These are phyloP conservation scores for Auriscalpium vulgare DNA, from an alignment of 768 basidiomycete species.

Conservation along the genomic window DNA sequence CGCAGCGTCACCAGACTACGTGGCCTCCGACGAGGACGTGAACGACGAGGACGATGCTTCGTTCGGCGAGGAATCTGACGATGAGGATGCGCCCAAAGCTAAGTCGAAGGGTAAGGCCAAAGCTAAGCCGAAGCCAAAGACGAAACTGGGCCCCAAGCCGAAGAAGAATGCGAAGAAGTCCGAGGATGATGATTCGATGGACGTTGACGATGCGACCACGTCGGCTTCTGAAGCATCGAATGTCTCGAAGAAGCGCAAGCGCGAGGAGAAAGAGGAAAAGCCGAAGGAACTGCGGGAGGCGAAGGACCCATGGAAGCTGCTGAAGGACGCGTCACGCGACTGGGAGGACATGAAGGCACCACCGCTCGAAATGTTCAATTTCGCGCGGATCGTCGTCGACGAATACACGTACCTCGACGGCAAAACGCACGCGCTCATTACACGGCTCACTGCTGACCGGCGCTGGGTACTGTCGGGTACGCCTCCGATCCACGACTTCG, in stretches of 20 bases:
- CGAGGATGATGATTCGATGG: conserved; percentile 41
- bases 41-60: conserved; percentile 21
- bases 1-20: conserved; percentile 16
- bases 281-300: conserved; percentile 35
- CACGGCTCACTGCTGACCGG: conserved; percentile 64
- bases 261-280: conserved; percentile 19
- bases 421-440: conserved; percentile 70
- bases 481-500: conserved; percentile 88
- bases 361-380: conserved; percentile 89
- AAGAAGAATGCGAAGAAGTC: conserved; percentile 20
- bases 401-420: conserved; percentile 92
- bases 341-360: conserved; percentile 78
- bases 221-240: conserved; percentile 28
- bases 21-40: conserved; percentile 26
- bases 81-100: conserved; percentile 27
- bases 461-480: conserved; percentile 98
- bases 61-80: conserved; percentile 18
- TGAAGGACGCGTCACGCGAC: conserved; percentile 52
- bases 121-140: conserved; percentile 13
- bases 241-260: conserved; percentile 40
- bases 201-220: conserved; percentile 39
- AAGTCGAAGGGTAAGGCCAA: conserved; percentile 21
- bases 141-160: conserved; percentile 16
- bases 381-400: conserved; percentile 81
- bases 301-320: conserved; percentile 74